Conservation (phyloP, 176 grass and related monocot species). For the Zizania latifolia region DNA sequence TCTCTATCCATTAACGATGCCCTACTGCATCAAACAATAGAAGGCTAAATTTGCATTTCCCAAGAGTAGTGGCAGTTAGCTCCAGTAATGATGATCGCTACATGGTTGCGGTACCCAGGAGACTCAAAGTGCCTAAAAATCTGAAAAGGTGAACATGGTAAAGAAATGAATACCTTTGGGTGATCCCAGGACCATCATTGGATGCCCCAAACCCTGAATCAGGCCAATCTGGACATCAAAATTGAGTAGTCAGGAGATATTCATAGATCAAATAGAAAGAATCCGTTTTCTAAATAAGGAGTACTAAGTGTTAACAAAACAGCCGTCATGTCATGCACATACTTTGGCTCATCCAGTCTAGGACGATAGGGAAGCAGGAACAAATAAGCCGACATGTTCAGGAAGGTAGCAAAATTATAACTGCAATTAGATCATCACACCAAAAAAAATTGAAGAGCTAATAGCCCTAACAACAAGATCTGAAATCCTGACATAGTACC, state of each 20-base stretch:
- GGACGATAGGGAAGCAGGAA: not conserved
- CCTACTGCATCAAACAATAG: conserved; percentile 13
- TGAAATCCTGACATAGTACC: not conserved
- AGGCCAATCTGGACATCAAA: conserved; percentile 64
- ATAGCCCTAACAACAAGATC: not conserved
- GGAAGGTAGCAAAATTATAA: not conserved
- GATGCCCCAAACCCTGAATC: conserved; percentile 61
- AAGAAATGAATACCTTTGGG: conserved; percentile 57
- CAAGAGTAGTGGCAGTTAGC: not conserved
- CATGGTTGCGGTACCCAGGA: not conserved
- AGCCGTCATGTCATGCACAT: not conserved
- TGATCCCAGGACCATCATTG: conserved; percentile 50
- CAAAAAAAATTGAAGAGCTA: not conserved
- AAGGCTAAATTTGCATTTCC: conserved; percentile 13
- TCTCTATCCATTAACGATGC: conserved; percentile 44
- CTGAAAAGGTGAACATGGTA: not conserved
- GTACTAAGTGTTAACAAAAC: not conserved
- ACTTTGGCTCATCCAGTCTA: not conserved
- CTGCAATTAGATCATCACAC: not conserved
- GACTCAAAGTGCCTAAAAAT: not conserved
- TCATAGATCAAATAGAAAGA: not conserved
- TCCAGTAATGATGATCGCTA: not conserved
- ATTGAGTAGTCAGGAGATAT: conserved; percentile 13
- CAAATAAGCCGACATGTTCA: not conserved
- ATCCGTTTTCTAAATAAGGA: not conserved